phyloP scores from a whole-genome alignment of 305 asterid genomes.

The Ilex paraguariensis region DNA sequence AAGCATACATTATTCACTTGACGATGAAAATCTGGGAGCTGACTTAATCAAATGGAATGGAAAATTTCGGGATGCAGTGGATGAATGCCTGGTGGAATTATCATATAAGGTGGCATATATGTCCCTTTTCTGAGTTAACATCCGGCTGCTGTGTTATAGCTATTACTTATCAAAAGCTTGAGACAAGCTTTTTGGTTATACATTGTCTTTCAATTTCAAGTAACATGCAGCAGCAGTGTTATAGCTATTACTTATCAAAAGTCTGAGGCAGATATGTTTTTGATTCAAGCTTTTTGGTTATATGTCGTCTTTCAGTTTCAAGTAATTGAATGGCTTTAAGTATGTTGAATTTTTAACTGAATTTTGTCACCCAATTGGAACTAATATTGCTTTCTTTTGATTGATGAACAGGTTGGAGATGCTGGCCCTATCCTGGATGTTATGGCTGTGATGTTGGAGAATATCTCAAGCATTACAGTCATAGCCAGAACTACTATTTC shows the following conservation, averaged over 20 bases:
- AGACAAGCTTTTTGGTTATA: too few relatives aligned
- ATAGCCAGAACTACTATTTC: conserved; percentile 66
- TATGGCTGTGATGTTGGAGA: conserved; percentile 81
- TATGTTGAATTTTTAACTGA: too few relatives aligned
- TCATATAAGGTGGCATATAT: conserved; percentile 61
- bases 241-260: too few relatives aligned
- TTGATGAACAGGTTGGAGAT: conserved; percentile 67
- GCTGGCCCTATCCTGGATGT: conserved; percentile 79
- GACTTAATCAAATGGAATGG: conserved; percentile 70
- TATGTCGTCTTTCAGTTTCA: too few relatives aligned
- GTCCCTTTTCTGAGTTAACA: conserved; percentile 7
- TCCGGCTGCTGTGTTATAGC: background rate
- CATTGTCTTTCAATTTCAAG: too few relatives aligned
- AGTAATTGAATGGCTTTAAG: too few relatives aligned
- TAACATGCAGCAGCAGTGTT: background rate
- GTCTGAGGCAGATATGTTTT: too few relatives aligned
- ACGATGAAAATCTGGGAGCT: conserved; percentile 68
- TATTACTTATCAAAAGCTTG: too few relatives aligned
- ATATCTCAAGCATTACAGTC: conserved; percentile 59
- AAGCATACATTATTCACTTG: conserved; percentile 77
- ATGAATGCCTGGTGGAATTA: conserved; percentile 80
- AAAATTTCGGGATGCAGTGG: conserved; percentile 71
- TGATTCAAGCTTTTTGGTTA: too few relatives aligned
- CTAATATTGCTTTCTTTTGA: conserved; percentile 3
- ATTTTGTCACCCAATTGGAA: too few relatives aligned